These are phyloP conservation scores for Castanea mollissima DNA, from an alignment of 306 rosid species.

Conservation along the genomic window DNA sequence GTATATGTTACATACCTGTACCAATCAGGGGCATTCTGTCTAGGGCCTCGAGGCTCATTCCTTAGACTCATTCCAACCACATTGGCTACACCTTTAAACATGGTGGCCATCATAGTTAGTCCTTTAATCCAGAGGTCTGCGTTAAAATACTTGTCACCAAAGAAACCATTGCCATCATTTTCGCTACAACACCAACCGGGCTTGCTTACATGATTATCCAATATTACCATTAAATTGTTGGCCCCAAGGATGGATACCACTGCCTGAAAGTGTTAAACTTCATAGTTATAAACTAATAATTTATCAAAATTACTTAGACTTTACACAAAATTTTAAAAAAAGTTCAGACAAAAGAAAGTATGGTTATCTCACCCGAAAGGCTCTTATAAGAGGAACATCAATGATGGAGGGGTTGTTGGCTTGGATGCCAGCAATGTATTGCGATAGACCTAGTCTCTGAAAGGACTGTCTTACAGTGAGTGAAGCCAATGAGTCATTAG, in stretches of 20 bases:
- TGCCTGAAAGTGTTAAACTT: slow-evolving; percentile 30
- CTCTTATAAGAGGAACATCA: slow-evolving; percentile 64
- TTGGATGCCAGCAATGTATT: slow-evolving; percentile 57
- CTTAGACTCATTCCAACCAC: slow-evolving; percentile 88
- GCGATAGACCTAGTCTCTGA: slow-evolving; percentile 44
- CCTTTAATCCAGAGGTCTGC: slow-evolving; percentile 67
- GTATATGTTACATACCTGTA: slow-evolving; percentile 57
- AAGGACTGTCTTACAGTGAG: slow-evolving; percentile 73
- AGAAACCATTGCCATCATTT: slow-evolving; percentile 70
- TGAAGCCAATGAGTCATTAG: slow-evolving; percentile 59
- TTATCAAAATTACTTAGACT: no score
- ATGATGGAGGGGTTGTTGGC: slow-evolving; percentile 67
- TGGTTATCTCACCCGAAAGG: slow-evolving; percentile 51
- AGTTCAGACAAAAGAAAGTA: neutral
- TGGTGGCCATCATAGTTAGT: slow-evolving; percentile 68
- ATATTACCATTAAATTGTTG: slow-evolving; percentile 66
- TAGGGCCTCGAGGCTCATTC: slow-evolving; percentile 84
- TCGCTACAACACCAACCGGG: slow-evolving; percentile 89
- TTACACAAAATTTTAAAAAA: no score
- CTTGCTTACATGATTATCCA: slow-evolving; percentile 72
- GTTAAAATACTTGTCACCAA: slow-evolving; percentile 65
- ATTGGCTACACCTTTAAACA: slow-evolving; percentile 54
- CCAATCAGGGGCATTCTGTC: slow-evolving; percentile 75
- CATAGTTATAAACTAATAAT: no score
- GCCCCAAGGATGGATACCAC: slow-evolving; percentile 62